phyloP scores from a whole-genome alignment of 2,329 filamentous ascomycete species.

The Xylariomycetidae sp. region DNA sequence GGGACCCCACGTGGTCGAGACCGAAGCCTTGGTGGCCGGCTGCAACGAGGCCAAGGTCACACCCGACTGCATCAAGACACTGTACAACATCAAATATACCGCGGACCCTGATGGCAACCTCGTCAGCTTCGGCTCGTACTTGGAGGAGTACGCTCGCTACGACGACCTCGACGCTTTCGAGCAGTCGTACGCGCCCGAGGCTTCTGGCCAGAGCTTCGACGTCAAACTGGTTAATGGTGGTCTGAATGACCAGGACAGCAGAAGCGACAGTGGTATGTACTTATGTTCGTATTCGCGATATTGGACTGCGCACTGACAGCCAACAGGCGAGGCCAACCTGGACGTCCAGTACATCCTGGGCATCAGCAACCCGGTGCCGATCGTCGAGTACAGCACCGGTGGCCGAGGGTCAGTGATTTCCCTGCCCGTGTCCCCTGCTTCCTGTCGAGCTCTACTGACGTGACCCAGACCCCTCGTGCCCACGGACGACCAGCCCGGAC shows the following conservation, averaged over 20 bases:
- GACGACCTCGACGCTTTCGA: constrained; percentile 53
- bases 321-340: constrained; percentile 51
- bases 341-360: constrained; percentile 57
- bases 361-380: constrained; percentile 46
- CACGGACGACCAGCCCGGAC: constrained; percentile 40
- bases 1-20: constrained; percentile 11
- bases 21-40: constrained; percentile 13
- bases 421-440: constrained; percentile 32
- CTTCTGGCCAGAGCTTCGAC: constrained; percentile 48
- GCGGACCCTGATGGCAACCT: constrained; percentile 51
- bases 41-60: constrained; percentile 34
- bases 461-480: constrained; percentile 47
- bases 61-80: constrained; percentile 36
- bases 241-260: constrained; percentile 39
- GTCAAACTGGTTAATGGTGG: constrained; percentile 53
- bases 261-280: constrained; percentile 27
- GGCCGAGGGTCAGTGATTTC: constrained; percentile 36
- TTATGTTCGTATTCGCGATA: constrained; percentile 6
- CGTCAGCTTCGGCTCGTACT: constrained; percentile 53
- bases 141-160: constrained; percentile 44
- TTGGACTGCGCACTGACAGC: constrained; percentile 6
- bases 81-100: constrained; percentile 43
- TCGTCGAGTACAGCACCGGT: constrained; percentile 54
- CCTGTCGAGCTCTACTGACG: constrained; percentile 5
- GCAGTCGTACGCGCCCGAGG: constrained; percentile 43